Base-by-base conservation (phyloP, 148 eudicot genomes). In the Gaultheria prostrata region DNA sequence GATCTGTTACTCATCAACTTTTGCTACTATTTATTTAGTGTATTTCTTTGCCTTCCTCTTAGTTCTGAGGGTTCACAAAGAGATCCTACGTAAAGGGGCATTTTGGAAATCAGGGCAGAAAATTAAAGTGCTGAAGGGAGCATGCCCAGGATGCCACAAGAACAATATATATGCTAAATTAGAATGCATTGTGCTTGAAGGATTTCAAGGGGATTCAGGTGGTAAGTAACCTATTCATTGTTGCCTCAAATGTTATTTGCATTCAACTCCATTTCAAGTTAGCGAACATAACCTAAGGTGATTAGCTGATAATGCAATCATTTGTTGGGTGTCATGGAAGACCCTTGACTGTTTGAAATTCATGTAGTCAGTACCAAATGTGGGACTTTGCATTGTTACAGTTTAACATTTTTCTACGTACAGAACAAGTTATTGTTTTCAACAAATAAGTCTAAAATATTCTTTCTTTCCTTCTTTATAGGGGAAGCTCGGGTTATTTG, bases 401-500 rank as follows among this genome's bases (percentile, higher is more conserved):
- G 48, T 35, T 26, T 17, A 13, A 12, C 32, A 49, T 48, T 50
- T 45, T 73, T 18, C 80, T 77, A 18, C 2, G 1, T 9, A 8
- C 24, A 53, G 6, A 6, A 21, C 17, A 26, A 17, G 28, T 53
- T 78, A 32, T 78, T 32, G 28, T 54, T 10, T 78, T 32, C 3
- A 33, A 32, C 12, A 30, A 61, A 56, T 33, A 59, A 11, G 28
- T 59, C 46, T 84, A 54, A 30, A 39, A 6, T 82, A 24, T 30
- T 82, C 32, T 51, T 35, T 83, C 26, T 63, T 76, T 53, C 57
- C 30, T 49, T 79, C 33, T 74, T 77, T 49, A 72, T 76, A 94
- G 98, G 95, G 54, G 95, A 93, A 63, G 94, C 93, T 17, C 87
- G 98, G 15, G 48, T 94, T 45, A 87, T 93, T 79, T 93, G 95